Percentiles rank a stretch among this genome's conserved stretches.
phyloP scores from a whole-genome alignment of 352 stramenopile genomes.

The Phytopythium chamaehyphon region DNA sequence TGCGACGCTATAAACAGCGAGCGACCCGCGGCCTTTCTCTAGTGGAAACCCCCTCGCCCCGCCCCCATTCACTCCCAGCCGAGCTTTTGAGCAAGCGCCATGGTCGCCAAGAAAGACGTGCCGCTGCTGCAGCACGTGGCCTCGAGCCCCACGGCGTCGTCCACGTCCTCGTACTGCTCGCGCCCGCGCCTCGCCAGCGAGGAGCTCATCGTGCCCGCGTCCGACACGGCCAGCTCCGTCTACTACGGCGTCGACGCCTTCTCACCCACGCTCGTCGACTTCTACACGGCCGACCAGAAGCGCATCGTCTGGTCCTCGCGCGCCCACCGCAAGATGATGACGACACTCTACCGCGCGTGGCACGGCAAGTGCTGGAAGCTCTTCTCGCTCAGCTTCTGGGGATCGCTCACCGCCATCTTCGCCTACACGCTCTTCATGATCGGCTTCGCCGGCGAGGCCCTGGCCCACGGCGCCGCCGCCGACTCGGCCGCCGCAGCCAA shows the following conservation, averaged over 20 bases:
- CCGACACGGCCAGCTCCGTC: conserved; percentile 74
- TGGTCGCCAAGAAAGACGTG: conserved; percentile 45
- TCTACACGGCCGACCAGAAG: conserved; percentile 83
- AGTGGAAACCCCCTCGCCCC: background rate
- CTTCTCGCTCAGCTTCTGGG: conserved; percentile 77
- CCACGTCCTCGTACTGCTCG: conserved; percentile 38
- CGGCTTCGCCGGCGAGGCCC: conserved; percentile 52
- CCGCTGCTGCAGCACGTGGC: conserved; percentile 51
- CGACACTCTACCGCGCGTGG: conserved; percentile 77
- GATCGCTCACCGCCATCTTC: conserved; percentile 42
- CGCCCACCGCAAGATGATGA: conserved; percentile 87
- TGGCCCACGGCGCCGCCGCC: conserved; percentile 32
- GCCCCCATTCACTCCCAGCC: no score
- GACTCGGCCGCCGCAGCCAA: conserved; percentile 9
- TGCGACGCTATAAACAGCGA: background rate
- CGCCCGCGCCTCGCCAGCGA: conserved; percentile 60
- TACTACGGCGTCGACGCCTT: conserved; percentile 87
- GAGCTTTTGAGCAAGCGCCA: no score
- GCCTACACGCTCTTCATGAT: conserved; percentile 60
- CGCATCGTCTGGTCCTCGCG: conserved; percentile 85
- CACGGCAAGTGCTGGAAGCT: conserved; percentile 64
- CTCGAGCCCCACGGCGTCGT: conserved; percentile 37
- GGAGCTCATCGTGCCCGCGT: conserved; percentile 71
- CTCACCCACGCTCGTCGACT: conserved; percentile 82
- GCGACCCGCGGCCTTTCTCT: background rate